Evolutionary conservation across 805 yeast genomes (phyloP), one percentile per base, ranked within the genome.

Genomic region (Starmera dryadoides): DNA sequence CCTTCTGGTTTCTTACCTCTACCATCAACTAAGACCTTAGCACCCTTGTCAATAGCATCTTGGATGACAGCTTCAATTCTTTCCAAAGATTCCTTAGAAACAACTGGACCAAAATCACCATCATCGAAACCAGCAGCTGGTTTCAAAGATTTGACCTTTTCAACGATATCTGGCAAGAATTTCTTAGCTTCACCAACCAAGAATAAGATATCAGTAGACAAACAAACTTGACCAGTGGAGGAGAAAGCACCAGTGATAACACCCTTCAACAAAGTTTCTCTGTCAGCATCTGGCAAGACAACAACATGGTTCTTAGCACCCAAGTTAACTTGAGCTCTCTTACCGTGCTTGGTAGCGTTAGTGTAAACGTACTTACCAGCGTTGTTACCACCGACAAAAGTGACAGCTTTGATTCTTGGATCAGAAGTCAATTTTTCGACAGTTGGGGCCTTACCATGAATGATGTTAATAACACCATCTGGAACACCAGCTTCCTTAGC

Each of bases 191-290:
- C 55, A 31, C 88, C 88, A 19, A 83, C 87, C 16, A 86, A 74
- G 37, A 82, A 84, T 45, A 83, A 66, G 28, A 79, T 84, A 18
- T 84, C 79, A 38, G 83, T 77, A 10, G 86, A 85, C 84, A 82
- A 78, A 63, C 91, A 82, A 56, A 88, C 76, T 69, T 82, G 91
- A 45, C 89, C 91, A 16, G 89, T 88, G 37, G 89, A 88, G 25
- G 89, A 87, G 59, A 82, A 82, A 19, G 87, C 85, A 39, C 89
- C 87, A 36, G 86, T 83, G 42, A 70, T 78, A 35, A 82, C 64
- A 40, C 84, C 80, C 55, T 76, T 78, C 49, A 82, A 63, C 36
- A 84, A 73, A 45, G 75, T 76, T 44, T 64, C 60, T 59, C 77
- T 75, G 62, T 79, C 75, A 35, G 87, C 86, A 52, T 82, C 89